Evolutionary conservation across 2,329 filamentous ascomycete species (phyloP).

Genomic region (Diaporthe caulivora): DNA sequence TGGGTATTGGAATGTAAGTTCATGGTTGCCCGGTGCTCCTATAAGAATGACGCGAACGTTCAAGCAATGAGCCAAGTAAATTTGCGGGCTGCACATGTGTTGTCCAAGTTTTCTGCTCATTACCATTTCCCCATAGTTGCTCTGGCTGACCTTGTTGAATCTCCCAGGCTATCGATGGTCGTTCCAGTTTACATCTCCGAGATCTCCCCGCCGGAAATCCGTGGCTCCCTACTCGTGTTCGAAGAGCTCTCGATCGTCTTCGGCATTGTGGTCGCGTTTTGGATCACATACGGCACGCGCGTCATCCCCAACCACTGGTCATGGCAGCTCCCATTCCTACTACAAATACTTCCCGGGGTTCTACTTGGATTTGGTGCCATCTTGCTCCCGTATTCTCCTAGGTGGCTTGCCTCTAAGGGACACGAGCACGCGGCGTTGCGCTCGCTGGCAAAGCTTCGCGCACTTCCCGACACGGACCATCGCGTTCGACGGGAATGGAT

Average conservation of each 20-base stretch:
- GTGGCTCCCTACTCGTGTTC: constrained; percentile 49
- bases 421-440: constrained; percentile 61
- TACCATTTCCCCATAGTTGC: background rate
- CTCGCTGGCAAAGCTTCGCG: constrained; percentile 61
- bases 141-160: background rate
- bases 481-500: constrained; percentile 61
- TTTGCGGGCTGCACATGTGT: background rate
- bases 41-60: background rate
- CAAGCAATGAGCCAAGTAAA: background rate
- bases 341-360: constrained; percentile 53
- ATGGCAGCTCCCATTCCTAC: constrained; percentile 57
- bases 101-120: too few species aligned
- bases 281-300: constrained; percentile 45
- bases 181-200: constrained; percentile 47
- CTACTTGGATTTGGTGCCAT: constrained; percentile 51
- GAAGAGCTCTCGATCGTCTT: constrained; percentile 49
- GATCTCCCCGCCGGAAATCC: constrained; percentile 46
- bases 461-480: constrained; percentile 55
- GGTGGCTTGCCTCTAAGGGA: constrained; percentile 62
- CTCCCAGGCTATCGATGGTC: constrained; percentile 57
- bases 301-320: constrained; percentile 46
- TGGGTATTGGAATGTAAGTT: constrained; percentile 59
- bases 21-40: background rate
- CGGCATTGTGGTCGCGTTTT: constrained; percentile 48
- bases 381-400: constrained; percentile 66